Percentiles rank a stretch among this genome's conserved stretches.
These are phyloP conservation scores for Fusarium marasasianum DNA, from an alignment of 2,329 filamentous ascomycete genomes.

Conservation along the genomic window DNA sequence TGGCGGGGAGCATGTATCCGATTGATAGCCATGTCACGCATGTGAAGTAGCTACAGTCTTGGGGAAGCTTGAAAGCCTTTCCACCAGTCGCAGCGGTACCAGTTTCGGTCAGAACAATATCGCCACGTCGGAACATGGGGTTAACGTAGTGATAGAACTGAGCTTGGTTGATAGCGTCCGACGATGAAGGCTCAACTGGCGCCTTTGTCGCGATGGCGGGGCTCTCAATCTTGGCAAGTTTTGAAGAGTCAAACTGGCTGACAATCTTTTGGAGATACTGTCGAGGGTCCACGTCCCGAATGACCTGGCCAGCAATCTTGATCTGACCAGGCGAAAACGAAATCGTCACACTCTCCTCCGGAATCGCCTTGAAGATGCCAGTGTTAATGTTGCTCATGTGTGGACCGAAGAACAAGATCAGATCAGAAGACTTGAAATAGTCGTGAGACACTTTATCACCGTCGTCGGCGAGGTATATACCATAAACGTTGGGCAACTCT, in stretches of 20 bases:
- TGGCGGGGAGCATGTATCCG: conserved; percentile 21
- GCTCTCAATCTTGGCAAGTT: neutral
- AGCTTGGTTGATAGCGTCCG: neutral
- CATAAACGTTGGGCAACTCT: conserved; percentile 8
- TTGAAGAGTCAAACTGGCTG: neutral
- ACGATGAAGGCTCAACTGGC: neutral
- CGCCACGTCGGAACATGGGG: neutral
- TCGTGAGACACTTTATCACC: neutral
- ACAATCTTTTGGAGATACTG: neutral
- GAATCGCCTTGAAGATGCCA: neutral
- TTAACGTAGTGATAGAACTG: conserved; percentile 9
- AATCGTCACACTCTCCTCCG: neutral
- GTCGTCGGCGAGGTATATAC: neutral
- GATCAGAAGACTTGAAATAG: conserved; percentile 6
- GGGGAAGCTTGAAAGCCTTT: neutral
- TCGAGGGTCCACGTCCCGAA: neutral
- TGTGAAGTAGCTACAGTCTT: neutral
- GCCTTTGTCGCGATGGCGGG: neutral
- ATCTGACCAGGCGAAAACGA: neutral
- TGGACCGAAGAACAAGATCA: conserved; percentile 6
- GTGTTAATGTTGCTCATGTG: conserved; percentile 21
- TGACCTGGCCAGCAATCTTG: neutral
- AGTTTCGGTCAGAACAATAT: conserved; percentile 5
- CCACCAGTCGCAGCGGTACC: conserved; percentile 17
- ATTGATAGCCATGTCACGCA: conserved; percentile 18